phyloP scores from a whole-genome alignment of 1,284 basidiomycete species.

The Cerrena zonata region DNA sequence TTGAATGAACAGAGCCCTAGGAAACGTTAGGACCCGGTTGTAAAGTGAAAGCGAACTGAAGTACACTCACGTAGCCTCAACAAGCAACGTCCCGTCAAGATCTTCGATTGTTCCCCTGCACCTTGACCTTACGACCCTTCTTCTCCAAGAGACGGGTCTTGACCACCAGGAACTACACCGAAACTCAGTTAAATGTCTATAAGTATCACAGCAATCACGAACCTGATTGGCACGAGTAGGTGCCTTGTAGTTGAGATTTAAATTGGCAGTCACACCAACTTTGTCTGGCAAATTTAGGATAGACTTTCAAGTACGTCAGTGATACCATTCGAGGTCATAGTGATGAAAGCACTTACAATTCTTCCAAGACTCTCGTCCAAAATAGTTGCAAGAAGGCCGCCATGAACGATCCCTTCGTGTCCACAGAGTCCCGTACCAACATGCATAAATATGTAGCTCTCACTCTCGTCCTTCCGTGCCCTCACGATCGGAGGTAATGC shows the following conservation, averaged over 20 bases:
- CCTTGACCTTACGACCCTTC: constrained; percentile 73
- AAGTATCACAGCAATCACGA: constrained; percentile 6
- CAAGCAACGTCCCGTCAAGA: constrained; percentile 71
- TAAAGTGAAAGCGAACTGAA: background rate
- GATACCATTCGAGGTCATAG: background rate
- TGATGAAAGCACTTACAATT: constrained; percentile 49
- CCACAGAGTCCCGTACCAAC: constrained; percentile 84
- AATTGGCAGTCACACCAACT: constrained; percentile 87
- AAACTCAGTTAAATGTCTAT: constrained; percentile 15
- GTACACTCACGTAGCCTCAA: constrained; percentile 67
- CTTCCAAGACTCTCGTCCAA: constrained; percentile 84
- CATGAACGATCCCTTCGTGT: constrained; percentile 91
- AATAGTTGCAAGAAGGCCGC: constrained; percentile 85
- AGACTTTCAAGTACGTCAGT: constrained; percentile 43
- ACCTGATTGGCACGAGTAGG: constrained; percentile 84
- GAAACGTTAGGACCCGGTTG: background rate
- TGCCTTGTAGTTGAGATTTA: constrained; percentile 71
- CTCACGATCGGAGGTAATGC: constrained; percentile 74
- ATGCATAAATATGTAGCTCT: constrained; percentile 70
- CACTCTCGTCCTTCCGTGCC: constrained; percentile 68
- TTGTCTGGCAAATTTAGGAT: constrained; percentile 79
- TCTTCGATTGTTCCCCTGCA: constrained; percentile 73
- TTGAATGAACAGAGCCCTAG: constrained; percentile 56
- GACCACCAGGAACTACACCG: constrained; percentile 61
- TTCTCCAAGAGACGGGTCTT: constrained; percentile 58